phyloP scores from a whole-genome alignment of 139 green algal species.

The Chlorella sp. region DNA sequence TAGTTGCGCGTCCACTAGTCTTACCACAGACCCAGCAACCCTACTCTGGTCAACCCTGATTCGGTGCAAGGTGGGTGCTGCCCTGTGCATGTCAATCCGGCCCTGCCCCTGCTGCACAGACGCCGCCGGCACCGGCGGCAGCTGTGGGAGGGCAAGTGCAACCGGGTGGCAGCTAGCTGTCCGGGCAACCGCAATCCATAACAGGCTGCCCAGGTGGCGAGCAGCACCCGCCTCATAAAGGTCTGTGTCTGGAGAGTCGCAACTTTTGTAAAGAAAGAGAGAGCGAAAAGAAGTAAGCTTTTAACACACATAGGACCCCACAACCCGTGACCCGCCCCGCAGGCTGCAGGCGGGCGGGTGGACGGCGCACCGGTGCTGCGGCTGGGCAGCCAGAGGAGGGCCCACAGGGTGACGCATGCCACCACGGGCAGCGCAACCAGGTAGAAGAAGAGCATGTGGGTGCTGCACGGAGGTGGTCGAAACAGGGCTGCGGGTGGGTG shows the following conservation, averaged over 20 bases:
- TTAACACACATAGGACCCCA: too few relatives aligned
- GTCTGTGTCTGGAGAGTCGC: too few relatives aligned
- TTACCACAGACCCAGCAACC: too few relatives aligned
- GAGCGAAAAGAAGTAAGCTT: too few relatives aligned
- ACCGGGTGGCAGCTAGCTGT: not conserved
- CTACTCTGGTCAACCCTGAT: too few relatives aligned
- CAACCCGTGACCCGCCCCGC: not conserved
- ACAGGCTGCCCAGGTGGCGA: not conserved
- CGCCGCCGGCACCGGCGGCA: too few relatives aligned
- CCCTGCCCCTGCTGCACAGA: too few relatives aligned
- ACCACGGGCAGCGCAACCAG: slow-evolving; percentile 33
- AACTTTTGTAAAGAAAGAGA: too few relatives aligned
- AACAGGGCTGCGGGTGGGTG: too few relatives aligned
- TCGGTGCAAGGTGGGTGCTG: too few relatives aligned
- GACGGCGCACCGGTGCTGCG: slow-evolving; percentile 9
- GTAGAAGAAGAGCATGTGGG: slow-evolving; percentile 49
- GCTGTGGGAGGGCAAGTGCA: not conserved
- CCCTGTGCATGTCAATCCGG: too few relatives aligned
- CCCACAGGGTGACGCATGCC: slow-evolving; percentile 22
- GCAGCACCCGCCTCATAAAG: not conserved
- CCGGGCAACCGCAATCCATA: not conserved
- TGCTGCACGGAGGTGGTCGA: not conserved
- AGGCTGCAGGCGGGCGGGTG: not conserved
- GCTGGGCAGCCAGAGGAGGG: slow-evolving; percentile 44
- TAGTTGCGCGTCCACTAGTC: too few relatives aligned